A percentile compares a stretch with the other conserved stretches of the same genome.
Evolutionary conservation across 371 early-diverging fungal genomes (phyloP).

Genomic region (Mortierella sp.): DNA sequence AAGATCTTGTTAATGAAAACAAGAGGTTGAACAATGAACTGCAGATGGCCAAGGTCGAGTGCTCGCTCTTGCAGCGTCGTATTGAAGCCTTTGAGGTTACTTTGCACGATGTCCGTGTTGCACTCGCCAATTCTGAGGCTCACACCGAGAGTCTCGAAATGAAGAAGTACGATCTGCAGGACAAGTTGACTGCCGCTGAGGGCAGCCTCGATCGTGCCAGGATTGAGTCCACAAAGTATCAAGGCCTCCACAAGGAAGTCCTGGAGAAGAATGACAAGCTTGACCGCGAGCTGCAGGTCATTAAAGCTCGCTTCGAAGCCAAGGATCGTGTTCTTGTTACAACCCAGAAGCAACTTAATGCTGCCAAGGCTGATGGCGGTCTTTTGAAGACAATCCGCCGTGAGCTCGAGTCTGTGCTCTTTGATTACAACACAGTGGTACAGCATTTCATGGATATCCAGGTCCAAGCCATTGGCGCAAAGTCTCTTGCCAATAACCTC

Average conservation of each 20-base stretch:
- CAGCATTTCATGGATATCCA: conserved; percentile 57
- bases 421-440: conserved; percentile 56
- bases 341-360: conserved; percentile 49
- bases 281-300: conserved; percentile 43
- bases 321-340: conserved; percentile 52
- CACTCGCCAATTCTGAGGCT: conserved; percentile 44
- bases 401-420: conserved; percentile 54
- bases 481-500: conserved; percentile 44
- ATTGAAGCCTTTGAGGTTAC: conserved; percentile 54
- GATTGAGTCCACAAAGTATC: conserved; percentile 49
- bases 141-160: conserved; percentile 50
- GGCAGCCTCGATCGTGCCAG: conserved; percentile 41
- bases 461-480: conserved; percentile 52
- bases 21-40: conserved; percentile 32
- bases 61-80: conserved; percentile 45
- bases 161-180: conserved; percentile 54
- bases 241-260: conserved; percentile 49
- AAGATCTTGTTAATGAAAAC: conserved; percentile 42
- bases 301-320: conserved; percentile 56
- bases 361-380: conserved; percentile 52
- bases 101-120: conserved; percentile 53
- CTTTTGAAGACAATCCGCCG: conserved; percentile 53
- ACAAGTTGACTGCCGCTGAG: conserved; percentile 40
- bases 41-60: conserved; percentile 53
- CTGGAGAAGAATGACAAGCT: conserved; percentile 50